Evolutionary conservation across 306 rosid species (phyloP), one percentile per base, ranked within the genome.

Genomic region (Acacia acuminata): DNA sequence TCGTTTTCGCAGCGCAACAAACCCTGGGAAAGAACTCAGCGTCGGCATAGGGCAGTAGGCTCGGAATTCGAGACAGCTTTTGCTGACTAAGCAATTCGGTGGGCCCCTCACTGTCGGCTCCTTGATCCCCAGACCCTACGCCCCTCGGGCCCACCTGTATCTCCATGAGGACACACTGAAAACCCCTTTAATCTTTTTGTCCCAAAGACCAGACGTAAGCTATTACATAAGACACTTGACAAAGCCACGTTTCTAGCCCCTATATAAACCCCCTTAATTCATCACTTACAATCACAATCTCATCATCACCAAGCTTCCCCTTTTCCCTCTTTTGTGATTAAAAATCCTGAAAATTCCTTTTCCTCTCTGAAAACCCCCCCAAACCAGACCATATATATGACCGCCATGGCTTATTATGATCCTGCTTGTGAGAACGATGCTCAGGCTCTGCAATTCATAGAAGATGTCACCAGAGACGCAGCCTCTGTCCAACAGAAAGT

Each of bases 391-490:
- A n/a, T 0, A 60, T 24, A 60, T 3, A 56, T 24, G 12, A 67
- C 1, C 72, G 64, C 25, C 86, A 94, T 92, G 97, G 85, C 91
- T 71, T 48, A 75, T 73, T 53, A 80, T 76, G 87, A 72, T 83
- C 58, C 88, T 4, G 78, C 79, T 0, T 58, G 25, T 64, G 92
- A 90, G 72, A 90, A 86, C 82, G 87, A 82, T 16, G 81, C 87
- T 16, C 89, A 85, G 86, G 92, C 92, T 30, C 85, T 91, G n/a
- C 86, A 84, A 63, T 89, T 92, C 86, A 92, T 94, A 0, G 91
- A 94, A 60, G 90, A 91, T 1, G 81, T 76, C 84, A 92, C 97
- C 47, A 76, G 11, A 56, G 90, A 92, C 77, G 0, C 84, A 0
- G 97, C 86, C 78, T 14, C 64, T 0, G 89, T 88, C 19, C 98